Evolutionary conservation across 805 yeast species (phyloP), one percentile per base, ranked within the genome.

Genomic region (Metschnikowia lachancei): DNA sequence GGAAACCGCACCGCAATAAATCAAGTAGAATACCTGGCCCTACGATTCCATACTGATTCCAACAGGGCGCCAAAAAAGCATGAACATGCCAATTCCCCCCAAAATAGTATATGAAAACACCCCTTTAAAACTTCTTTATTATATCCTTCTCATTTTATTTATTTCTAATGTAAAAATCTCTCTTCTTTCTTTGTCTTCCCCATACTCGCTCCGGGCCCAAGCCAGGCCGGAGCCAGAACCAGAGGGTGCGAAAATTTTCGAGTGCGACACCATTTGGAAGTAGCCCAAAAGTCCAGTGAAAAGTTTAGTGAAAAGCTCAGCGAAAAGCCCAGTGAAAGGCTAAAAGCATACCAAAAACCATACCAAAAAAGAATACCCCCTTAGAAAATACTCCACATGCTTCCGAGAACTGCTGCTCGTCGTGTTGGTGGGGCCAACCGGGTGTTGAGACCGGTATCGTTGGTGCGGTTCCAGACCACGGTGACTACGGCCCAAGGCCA

Each of bases 391-490:
- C 24, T 8, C 24, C 8, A 22, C 39, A 52, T 52, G 53, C 53
- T 52, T 41, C 47, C 49, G 53, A 47, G 48, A 41, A 32, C 53
- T 6, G 39, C 49, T 32, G 40, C 47, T 24, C 50, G 53, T 16
- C 39, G 49, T 29, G 34, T 43, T 14, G 49, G 44, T 11, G 46
- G 42, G 13, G 42, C 51, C 16, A 34, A 36, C 35, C 36, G 47
- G 24, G 22, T 39, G 37, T 38, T 41, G 35, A 35, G 46, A 26
- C 37, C 39, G 38, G 45, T 49, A 14, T 24, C 41, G 33, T 36
- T 49, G 28, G 50, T 29, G n/a, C 37, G 55, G 17, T 47, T 40
- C 39, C 54, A 52, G 40, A 19, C 48, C 4, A 26, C 46, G 3
- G 33, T 28, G 9, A 37, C 44, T 6, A 34, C 36, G n/a, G 24